These are phyloP conservation scores for Scleroderma citrinum DNA, from an alignment of 768 basidiomycete genomes.

Conservation along the genomic window DNA sequence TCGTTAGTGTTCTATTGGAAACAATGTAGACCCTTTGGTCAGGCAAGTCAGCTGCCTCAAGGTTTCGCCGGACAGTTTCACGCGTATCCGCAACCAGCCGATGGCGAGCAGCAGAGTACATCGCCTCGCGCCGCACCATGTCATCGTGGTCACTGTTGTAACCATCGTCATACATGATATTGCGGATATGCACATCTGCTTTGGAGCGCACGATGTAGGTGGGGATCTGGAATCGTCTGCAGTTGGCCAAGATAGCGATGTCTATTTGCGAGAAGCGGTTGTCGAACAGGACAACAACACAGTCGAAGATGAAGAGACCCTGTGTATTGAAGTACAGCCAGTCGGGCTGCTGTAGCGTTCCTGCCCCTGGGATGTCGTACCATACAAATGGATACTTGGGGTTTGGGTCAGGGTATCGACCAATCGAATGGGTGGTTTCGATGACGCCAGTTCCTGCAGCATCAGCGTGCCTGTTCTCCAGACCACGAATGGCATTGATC, in stretches of 20 bases:
- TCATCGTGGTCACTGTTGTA: slow-evolving; percentile 7
- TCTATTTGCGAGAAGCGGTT: slow-evolving; percentile 11
- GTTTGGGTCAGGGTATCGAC: slow-evolving; percentile 19
- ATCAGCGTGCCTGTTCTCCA: slow-evolving; percentile 8
- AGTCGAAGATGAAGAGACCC: slow-evolving; percentile 18
- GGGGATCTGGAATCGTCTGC: slow-evolving; percentile 9
- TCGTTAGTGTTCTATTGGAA: slow-evolving; percentile 8
- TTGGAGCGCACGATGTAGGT: slow-evolving; percentile 14
- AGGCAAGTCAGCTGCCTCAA: slow-evolving; percentile 13
- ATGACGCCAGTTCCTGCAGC: slow-evolving; percentile 19
- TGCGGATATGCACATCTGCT: slow-evolving; percentile 12
- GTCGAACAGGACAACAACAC: slow-evolving; percentile 12
- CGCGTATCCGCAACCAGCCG: slow-evolving; percentile 16
- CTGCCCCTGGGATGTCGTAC: slow-evolving; percentile 27
- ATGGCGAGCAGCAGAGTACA: slow-evolving; percentile 9
- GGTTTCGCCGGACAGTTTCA: slow-evolving; percentile 9
- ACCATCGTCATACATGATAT: slow-evolving; percentile 7
- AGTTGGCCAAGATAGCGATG: slow-evolving; percentile 11
- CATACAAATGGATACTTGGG: slow-evolving; percentile 13
- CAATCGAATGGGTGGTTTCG: slow-evolving; percentile 17
- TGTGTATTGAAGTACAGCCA: slow-evolving; percentile 27
- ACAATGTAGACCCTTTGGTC: slow-evolving; percentile 19
- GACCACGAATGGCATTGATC: slow-evolving; percentile 23
- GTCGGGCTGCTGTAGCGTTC: slow-evolving; percentile 16
- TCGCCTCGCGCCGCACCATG: background rate